These are phyloP conservation scores for Aspergillus baeticus DNA, from an alignment of 495 filamentous ascomycete genomes.

Conservation along the genomic window DNA sequence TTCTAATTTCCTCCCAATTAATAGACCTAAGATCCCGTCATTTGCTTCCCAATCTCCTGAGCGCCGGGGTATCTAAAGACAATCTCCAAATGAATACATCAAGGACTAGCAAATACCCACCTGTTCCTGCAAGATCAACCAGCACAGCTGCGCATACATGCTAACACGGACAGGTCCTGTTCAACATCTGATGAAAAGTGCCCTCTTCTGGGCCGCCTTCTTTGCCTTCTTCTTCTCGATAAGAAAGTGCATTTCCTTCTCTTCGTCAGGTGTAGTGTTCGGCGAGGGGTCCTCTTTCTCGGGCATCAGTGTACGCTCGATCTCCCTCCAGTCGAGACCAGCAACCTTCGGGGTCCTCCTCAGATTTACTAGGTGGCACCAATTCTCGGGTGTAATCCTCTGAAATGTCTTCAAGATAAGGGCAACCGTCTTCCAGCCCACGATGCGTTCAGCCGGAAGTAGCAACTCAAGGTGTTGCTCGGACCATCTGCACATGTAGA, in stretches of 20 bases:
- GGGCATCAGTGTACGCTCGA: slow-evolving; percentile 10
- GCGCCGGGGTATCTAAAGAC: too few species aligned
- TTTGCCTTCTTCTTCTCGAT: slow-evolving; percentile 9
- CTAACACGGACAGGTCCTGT: background rate
- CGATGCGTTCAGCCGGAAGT: slow-evolving; percentile 21
- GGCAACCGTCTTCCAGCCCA: slow-evolving; percentile 30
- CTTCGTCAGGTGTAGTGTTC: background rate
- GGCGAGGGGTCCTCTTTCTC: background rate
- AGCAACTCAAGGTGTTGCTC: slow-evolving; percentile 23
- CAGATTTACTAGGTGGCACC: slow-evolving; percentile 21
- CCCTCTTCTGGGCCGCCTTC: background rate
- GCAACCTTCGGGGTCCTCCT: slow-evolving; percentile 12
- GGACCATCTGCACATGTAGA: slow-evolving; percentile 16
- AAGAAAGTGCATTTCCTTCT: background rate
- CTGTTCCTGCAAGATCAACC: background rate
- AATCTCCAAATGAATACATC: too few species aligned
- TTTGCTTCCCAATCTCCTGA: too few species aligned
- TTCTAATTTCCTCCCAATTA: too few species aligned
- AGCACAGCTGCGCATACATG: background rate
- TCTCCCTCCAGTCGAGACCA: slow-evolving; percentile 26
- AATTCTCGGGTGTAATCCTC: slow-evolving; percentile 21
- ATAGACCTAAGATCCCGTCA: too few species aligned
- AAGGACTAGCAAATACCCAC: too few species aligned
- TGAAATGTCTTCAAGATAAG: slow-evolving; percentile 32
- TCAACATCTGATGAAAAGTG: background rate